Evolutionary conservation across 1,284 basidiomycete genomes (phyloP), one percentile per base, ranked within the genome.

Genomic region (Kalmanozyma brasiliensis): DNA sequence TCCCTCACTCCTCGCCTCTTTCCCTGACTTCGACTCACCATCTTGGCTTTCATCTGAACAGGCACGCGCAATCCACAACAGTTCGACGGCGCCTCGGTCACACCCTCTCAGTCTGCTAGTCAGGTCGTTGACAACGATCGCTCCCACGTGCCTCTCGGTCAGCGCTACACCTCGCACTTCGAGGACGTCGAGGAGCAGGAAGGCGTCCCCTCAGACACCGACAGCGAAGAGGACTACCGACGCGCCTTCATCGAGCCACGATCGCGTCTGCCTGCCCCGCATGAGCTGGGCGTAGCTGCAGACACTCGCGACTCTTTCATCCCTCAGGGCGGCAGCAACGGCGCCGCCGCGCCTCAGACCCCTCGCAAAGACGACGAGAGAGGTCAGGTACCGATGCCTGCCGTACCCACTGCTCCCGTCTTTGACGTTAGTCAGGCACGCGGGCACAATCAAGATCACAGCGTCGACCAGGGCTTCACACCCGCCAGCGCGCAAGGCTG

Each of bases 71-170:
- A 44, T 20, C 52, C 52, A 5, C 62, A 76, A 17, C 70, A 74
- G 23, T 75, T 77, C 51, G 76, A 78, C 36, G 69, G 69, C 34
- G 76, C 78, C 29, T 79, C 79, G 10, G 77, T 83, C 36, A 82
- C 82, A 2, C 82, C 82, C 1, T 83, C 80, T 9, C 81, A 83
- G 49, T 82, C 80, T 14, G 82, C 82, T 3, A 82, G 80, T 17
- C 82, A 83, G 44, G 75, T 80, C 30, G 72, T 78, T 52, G 55
- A 70, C 16, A 55, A 67, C 52, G 67, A 70, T 26, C 68, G 68
- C 34, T 37, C 34, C 4, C 43, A 61, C 29, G 58, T 66, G 1
- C 68, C 68, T 14, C 46, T 71, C 24, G 62, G 62, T 22, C 52
- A 71, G 46, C 56, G 68, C 42, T 71, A 71, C 51, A 62, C 68